Percentiles rank a stretch among this genome's conserved stretches.
These are phyloP conservation scores for Pichia sp. DNA, from an alignment of 1,139 yeast genomes.

Conservation along the genomic window DNA sequence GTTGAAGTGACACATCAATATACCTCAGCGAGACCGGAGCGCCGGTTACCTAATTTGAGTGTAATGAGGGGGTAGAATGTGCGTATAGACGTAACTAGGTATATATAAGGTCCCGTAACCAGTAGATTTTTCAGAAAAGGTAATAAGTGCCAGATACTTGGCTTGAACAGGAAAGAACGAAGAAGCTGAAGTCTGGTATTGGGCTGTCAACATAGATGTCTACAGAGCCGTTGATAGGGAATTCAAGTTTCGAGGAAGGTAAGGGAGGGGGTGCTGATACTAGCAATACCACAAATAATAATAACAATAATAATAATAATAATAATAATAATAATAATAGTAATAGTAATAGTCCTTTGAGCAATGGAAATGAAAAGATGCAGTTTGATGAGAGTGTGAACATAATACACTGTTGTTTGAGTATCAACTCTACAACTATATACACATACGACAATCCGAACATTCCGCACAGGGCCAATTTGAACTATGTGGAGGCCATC, in stretches of 20 bases:
- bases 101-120: background rate
- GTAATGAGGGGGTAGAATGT: background rate
- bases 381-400: slow-evolving; percentile 15
- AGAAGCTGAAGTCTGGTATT: background rate
- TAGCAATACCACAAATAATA: background rate
- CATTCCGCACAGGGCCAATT: slow-evolving; percentile 37
- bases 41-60: background rate
- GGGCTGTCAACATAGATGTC: slow-evolving; percentile 1
- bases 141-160: background rate
- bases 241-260: background rate
- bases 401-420: slow-evolving; percentile 35
- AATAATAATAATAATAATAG: too few relatives aligned
- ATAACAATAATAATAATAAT: background rate
- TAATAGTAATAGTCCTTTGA: background rate
- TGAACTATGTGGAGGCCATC: slow-evolving; percentile 50
- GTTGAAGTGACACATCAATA: background rate
- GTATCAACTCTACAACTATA: slow-evolving; percentile 51
- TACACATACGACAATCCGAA: slow-evolving; percentile 51
- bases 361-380: background rate
- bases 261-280: background rate
- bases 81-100: background rate
- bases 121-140: background rate
- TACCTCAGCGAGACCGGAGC: background rate
- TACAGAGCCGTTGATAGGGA: background rate
- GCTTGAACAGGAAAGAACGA: background rate